These are phyloP conservation scores for Apophysomyces variabilis DNA, from an alignment of 371 early-diverging fungal genomes.

Conservation along the genomic window DNA sequence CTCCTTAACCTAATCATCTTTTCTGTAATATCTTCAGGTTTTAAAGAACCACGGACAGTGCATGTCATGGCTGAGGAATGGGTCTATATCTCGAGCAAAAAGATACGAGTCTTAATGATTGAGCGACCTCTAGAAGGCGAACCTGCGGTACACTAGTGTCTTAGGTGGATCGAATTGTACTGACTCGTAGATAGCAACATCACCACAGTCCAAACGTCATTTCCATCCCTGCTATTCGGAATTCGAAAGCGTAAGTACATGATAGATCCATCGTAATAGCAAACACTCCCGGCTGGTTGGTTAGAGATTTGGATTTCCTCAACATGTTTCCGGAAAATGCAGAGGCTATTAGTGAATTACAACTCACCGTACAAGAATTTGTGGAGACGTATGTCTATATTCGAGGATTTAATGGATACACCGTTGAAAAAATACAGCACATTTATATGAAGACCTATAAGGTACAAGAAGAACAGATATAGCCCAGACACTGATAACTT, in stretches of 20 bases:
- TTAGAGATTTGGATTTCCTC: slow-evolving; percentile 64
- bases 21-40: slow-evolving; percentile 35
- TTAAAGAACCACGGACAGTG: slow-evolving; percentile 56
- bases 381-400: slow-evolving; percentile 67
- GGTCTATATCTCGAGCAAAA: slow-evolving; percentile 52
- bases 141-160: slow-evolving; percentile 27
- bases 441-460: slow-evolving; percentile 58
- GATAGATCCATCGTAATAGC: background rate
- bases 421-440: slow-evolving; percentile 64
- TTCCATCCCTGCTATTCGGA: slow-evolving; percentile 54
- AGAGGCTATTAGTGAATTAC: slow-evolving; percentile 55
- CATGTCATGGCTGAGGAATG: slow-evolving; percentile 60
- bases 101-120: slow-evolving; percentile 53
- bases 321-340: slow-evolving; percentile 57
- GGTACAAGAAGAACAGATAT: slow-evolving; percentile 18
- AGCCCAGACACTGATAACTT: background rate
- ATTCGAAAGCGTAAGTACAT: slow-evolving; percentile 48
- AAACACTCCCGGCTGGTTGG: background rate
- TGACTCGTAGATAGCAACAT: slow-evolving; percentile 21
- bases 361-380: slow-evolving; percentile 57
- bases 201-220: slow-evolving; percentile 33
- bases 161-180: background rate
- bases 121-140: slow-evolving; percentile 64
- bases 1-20: slow-evolving; percentile 4
- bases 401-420: slow-evolving; percentile 58